A percentile compares a stretch with the other conserved stretches of the same genome.
phyloP scores from a whole-genome alignment of 768 basidiomycete genomes.

The Suillus lakei region DNA sequence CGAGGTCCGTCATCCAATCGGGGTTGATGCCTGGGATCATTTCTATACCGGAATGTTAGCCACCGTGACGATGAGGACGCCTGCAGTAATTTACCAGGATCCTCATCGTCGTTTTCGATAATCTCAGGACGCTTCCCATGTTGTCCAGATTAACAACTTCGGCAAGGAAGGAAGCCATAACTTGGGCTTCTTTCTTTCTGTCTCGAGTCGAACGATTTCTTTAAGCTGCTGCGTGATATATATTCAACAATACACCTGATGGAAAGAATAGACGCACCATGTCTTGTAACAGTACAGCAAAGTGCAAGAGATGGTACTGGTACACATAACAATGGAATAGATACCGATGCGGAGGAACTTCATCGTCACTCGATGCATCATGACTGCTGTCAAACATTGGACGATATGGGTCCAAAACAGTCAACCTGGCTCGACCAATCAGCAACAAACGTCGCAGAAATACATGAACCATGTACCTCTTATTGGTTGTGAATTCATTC shows the following conservation, averaged over 20 bases:
- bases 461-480: constrained; percentile 45
- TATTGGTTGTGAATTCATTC: constrained; percentile 51
- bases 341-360: constrained; percentile 65
- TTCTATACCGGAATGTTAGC: constrained; percentile 37
- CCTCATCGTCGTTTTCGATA: constrained; percentile 63
- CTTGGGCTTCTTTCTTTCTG: constrained; percentile 40
- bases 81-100: constrained; percentile 50
- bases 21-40: constrained; percentile 60
- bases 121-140: constrained; percentile 52
- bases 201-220: constrained; percentile 61
- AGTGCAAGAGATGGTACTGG: constrained; percentile 55
- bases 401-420: constrained; percentile 66
- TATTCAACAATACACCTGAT: neutral
- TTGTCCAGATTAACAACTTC: constrained; percentile 45
- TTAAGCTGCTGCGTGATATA: constrained; percentile 49
- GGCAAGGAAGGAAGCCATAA: constrained; percentile 62
- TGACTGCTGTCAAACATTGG: constrained; percentile 47
- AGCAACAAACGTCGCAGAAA: constrained; percentile 7
- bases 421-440: constrained; percentile 37
- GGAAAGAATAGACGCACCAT: constrained; percentile 33
- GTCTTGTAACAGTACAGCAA: constrained; percentile 36
- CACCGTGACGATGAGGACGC: no score
- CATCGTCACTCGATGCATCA: constrained; percentile 33
- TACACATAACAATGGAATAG: constrained; percentile 79
- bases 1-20: constrained; percentile 52